These are phyloP conservation scores for Solanum etuberosum DNA, from an alignment of 257 asterid species.

Conservation along the genomic window DNA sequence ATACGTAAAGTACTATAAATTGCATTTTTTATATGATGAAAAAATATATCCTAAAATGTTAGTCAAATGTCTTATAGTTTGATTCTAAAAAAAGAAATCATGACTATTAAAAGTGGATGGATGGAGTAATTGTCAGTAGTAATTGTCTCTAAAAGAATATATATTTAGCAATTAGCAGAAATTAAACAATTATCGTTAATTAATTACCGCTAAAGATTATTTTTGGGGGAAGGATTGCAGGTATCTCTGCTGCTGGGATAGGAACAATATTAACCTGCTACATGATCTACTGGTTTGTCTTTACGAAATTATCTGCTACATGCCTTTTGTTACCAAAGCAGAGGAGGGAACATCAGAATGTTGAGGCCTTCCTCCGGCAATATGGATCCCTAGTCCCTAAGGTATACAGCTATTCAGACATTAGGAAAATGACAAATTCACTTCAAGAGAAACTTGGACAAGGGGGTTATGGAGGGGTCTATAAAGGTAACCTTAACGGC, in stretches of 20 bases:
- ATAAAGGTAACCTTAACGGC: constrained; percentile 8
- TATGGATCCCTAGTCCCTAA: not conserved
- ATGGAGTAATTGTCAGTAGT: no score
- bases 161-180: no score
- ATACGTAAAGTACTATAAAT: no score
- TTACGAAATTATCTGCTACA: not conserved
- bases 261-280: not conserved
- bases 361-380: not conserved
- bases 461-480: constrained; percentile 12
- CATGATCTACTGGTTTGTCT: not conserved
- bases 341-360: not conserved
- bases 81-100: no score
- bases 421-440: constrained; percentile 1
- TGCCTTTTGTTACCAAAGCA: not conserved
- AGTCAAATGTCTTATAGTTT: no score
- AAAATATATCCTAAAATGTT: no score
- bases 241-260: not conserved
- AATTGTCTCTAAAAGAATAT: no score
- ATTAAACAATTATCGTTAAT: no score
- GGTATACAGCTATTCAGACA: not conserved
- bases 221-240: not conserved
- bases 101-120: no score
- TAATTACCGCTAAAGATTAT: no score
- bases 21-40: no score
- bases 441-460: constrained; percentile 12